A percentile compares a stretch with the other conserved stretches of the same genome.
phyloP scores from a whole-genome alignment of 2,329 filamentous ascomycete species.

The Talaromyces funiculosus region DNA sequence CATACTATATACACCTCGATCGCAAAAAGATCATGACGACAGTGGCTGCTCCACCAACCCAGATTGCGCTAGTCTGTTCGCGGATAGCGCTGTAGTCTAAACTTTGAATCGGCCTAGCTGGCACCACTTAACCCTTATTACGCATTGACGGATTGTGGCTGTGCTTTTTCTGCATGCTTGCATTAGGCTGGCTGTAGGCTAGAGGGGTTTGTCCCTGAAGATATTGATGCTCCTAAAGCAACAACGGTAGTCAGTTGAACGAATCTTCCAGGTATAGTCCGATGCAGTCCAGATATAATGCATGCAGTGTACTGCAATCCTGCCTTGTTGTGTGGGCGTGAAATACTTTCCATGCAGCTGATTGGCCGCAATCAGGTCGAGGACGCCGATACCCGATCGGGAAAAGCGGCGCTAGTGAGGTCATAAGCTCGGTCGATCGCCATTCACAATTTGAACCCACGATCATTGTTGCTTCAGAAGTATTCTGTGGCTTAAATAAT shows the following conservation, averaged over 20 bases:
- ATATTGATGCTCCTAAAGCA: too few relatives aligned
- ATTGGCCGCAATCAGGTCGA: neutral
- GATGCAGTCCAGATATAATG: too few relatives aligned
- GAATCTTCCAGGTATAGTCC: too few relatives aligned
- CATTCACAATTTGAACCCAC: neutral
- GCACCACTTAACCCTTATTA: neutral
- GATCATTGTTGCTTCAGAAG: neutral
- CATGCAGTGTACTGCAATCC: too few relatives aligned
- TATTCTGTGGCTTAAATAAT: neutral
- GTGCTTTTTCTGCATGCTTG: neutral
- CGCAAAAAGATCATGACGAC: too few relatives aligned
- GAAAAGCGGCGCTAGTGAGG: neutral
- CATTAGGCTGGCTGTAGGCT: neutral
- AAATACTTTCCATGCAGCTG: too few relatives aligned
- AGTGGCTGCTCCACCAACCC: neutral
- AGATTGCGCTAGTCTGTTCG: neutral
- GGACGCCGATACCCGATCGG: neutral
- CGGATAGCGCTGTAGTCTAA: neutral
- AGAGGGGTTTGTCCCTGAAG: neutral
- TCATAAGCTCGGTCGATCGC: neutral
- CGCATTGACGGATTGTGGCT: neutral
- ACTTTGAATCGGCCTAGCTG: neutral
- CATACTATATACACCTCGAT: too few relatives aligned
- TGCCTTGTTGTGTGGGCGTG: too few relatives aligned
- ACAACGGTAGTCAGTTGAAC: too few relatives aligned